A percentile compares a stretch with the other conserved stretches of the same genome.
phyloP scores from a whole-genome alignment of 2,329 filamentous ascomycete genomes.

The Phaeophleospora eucalypticola region DNA sequence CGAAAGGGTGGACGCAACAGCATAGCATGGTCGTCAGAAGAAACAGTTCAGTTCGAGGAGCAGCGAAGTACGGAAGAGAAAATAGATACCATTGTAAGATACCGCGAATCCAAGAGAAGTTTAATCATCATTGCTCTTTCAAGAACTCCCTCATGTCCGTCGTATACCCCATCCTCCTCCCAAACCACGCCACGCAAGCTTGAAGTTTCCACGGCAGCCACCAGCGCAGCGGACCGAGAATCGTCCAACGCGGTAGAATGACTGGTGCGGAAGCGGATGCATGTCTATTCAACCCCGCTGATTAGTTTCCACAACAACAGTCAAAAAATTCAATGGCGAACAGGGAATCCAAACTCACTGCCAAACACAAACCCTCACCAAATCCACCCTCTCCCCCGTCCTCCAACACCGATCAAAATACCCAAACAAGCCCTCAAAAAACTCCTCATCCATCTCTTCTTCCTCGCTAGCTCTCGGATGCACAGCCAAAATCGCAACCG shows the following conservation, averaged over 20 bases:
- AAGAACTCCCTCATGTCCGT: neutral
- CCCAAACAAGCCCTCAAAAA: constrained; percentile 10
- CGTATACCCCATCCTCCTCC: neutral
- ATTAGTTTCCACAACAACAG: neutral
- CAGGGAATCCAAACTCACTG: constrained; percentile 2
- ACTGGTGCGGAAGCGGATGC: constrained; percentile 5
- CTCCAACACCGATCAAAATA: constrained; percentile 2
- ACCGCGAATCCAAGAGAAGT: neutral
- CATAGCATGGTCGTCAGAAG: too few relatives aligned
- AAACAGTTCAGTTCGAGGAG: too few relatives aligned
- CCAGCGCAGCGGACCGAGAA: constrained; percentile 10
- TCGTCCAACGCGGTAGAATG: constrained; percentile 3
- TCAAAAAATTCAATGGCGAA: neutral
- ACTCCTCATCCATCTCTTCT: too few relatives aligned
- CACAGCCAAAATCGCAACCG: constrained; percentile 5
- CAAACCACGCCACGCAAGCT: neutral
- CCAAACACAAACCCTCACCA: constrained; percentile 7
- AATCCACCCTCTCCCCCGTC: constrained; percentile 3
- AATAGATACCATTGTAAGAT: neutral
- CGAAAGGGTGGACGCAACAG: too few relatives aligned
- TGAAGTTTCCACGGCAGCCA: constrained; percentile 13
- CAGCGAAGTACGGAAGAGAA: too few relatives aligned
- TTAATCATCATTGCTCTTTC: neutral
- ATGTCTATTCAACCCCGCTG: constrained; percentile 6
- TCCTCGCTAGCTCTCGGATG: constrained; percentile 10